A percentile compares a stretch with the other conserved stretches of the same genome.
Evolutionary conservation across 1,284 basidiomycete genomes (phyloP).

Genomic region (Chalciporus sp.): DNA sequence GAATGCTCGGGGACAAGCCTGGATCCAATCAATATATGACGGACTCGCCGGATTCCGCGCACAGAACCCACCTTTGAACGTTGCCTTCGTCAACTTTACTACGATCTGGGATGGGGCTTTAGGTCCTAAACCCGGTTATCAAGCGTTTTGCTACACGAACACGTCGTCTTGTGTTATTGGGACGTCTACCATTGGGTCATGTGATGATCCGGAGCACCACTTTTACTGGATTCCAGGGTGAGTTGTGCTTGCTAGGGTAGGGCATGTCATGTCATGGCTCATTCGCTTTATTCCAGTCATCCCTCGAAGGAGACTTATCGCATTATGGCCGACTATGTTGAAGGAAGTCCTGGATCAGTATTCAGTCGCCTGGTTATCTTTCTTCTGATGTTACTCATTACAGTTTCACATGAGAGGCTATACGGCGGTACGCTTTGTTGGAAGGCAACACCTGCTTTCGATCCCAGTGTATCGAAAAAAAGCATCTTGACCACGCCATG

Average conservation of each 20-base stretch:
- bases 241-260: conserved; percentile 15
- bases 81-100: conserved; percentile 48
- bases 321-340: conserved; percentile 52
- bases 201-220: conserved; percentile 47
- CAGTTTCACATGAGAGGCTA: too few relatives aligned
- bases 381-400: too few relatives aligned
- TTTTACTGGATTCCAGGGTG: conserved; percentile 56
- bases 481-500: too few relatives aligned
- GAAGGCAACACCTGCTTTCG: too few relatives aligned
- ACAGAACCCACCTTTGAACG: conserved; percentile 32
- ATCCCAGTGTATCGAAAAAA: too few relatives aligned
- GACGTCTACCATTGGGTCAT: conserved; percentile 35
- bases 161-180: conserved; percentile 38
- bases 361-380: conserved; percentile 1
- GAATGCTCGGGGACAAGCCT: conserved; percentile 42
- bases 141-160: conserved; percentile 49
- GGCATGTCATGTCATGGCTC: conserved; percentile 1
- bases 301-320: conserved; percentile 44
- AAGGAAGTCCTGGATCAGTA: conserved; percentile 43
- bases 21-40: conserved; percentile 43
- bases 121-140: conserved; percentile 40
- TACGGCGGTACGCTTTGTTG: too few relatives aligned
- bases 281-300: conserved; percentile 39
- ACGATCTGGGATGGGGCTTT: conserved; percentile 49
- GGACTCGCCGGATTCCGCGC: conserved; percentile 34